Evolutionary conservation across 805 yeast species (phyloP), one percentile per base, ranked within the genome.

Genomic region (Candida qinlingensis): DNA sequence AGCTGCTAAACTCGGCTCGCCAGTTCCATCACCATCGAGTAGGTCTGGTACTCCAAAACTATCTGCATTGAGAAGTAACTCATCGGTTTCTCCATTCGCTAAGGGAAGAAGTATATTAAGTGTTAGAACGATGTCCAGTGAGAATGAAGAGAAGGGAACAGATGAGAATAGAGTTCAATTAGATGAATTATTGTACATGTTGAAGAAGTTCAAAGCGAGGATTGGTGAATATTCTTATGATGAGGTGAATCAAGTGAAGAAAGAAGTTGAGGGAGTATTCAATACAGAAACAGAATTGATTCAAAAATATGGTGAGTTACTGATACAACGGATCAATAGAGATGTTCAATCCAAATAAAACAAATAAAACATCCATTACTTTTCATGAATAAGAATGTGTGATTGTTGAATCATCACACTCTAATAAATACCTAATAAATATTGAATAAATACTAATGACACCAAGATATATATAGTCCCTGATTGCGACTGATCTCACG

Each of bases 241-340:
- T 7, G 57, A 53, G 4, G 49, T 66, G 6, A 39, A 39, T 27
- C n/a, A 37, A 3, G 62, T 63, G 4, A 52, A 68, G 46, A 54
- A 49, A 7, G 63, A 58, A 39, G 31, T 65, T 9, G 41, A 54
- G 12, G 41, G 38, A 3, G 48, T 59, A 11, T 59, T 61, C 51
- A 53, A 51, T 29, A 54, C 46, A 19, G 65, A 59, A 34, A 50
- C 54, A 11, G 61, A 62, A 36, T 34, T 73, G 7, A 55, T 76
- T 37, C 69, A 69, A 38, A 63, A 51, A 29, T 75, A 73, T 52
- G 74, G 53, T 30, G 42, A 34, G 1, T 37, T 42, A 8, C 52
- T 59, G 37, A 41, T 38, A 11, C 31, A 36, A n/a, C 34, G 36
- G 35, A 30, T 36, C 13, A 44, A 47, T 11, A 39, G 41, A 12